phyloP scores from a whole-genome alignment of 371 early-diverging fungal species.

The Rhizopus stolonifer region DNA sequence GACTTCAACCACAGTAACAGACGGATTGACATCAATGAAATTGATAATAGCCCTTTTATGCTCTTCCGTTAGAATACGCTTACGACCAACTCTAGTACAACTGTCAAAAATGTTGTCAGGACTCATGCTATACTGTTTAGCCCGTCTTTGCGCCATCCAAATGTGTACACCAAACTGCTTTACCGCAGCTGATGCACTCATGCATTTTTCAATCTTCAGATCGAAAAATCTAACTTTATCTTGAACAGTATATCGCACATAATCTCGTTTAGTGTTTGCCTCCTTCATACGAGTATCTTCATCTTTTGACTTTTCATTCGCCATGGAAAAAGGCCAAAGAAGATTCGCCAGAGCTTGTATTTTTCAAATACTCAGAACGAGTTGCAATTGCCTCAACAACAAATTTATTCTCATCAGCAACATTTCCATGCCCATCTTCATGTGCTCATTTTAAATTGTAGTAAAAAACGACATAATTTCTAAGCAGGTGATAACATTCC shows the following conservation, averaged over 20 bases:
- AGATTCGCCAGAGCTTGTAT: slow-evolving; percentile 2
- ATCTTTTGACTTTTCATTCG: slow-evolving; percentile 12
- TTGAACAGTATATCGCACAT: not conserved
- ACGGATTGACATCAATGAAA: slow-evolving; percentile 9
- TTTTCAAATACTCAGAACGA: not conserved
- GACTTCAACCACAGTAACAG: slow-evolving; percentile 15
- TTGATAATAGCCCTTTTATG: slow-evolving; percentile 4
- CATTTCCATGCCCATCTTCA: no score
- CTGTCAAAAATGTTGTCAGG: no score
- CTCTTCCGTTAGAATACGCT: slow-evolving; percentile 13
- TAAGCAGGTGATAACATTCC: no score
- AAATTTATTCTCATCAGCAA: no score
- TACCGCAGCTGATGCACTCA: not conserved
- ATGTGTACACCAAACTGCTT: no score
- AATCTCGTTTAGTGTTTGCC: not conserved
- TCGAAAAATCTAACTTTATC: not conserved
- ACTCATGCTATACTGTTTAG: no score
- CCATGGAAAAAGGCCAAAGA: slow-evolving; percentile 4
- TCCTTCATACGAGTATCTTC: slow-evolving; percentile 13
- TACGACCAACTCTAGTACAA: slow-evolving; percentile 1
- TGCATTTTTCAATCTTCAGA: not conserved
- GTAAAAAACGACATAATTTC: no score
- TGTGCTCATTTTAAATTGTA: no score
- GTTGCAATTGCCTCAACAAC: not conserved
- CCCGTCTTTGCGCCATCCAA: no score